phyloP scores from a whole-genome alignment of 2,329 filamentous ascomycete species.

The Penicillium sp. region DNA sequence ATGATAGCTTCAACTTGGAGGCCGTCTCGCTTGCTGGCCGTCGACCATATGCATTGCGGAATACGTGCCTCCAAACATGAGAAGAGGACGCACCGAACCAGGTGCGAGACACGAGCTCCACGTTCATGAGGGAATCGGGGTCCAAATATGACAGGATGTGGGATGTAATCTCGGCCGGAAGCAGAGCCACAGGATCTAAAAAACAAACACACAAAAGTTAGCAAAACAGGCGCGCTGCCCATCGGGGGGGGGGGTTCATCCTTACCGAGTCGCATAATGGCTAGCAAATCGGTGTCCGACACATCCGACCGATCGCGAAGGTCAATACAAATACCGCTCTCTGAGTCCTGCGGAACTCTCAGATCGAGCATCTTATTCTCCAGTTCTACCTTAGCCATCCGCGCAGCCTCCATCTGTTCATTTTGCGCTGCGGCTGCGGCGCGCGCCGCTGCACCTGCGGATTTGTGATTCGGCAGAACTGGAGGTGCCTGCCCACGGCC shows the following conservation, averaged over 20 bases:
- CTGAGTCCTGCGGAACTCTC: slow-evolving; percentile 43
- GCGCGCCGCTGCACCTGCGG: slow-evolving; percentile 47
- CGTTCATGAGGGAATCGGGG: slow-evolving; percentile 54
- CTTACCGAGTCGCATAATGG: slow-evolving; percentile 42
- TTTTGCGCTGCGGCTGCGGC: slow-evolving; percentile 53
- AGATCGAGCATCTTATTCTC: slow-evolving; percentile 34
- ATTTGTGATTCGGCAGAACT: slow-evolving; percentile 41
- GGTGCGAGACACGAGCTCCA: slow-evolving; percentile 56
- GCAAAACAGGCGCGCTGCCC: not conserved
- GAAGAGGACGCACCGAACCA: slow-evolving; percentile 60
- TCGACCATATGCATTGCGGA: slow-evolving; percentile 55
- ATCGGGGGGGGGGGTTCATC: not conserved
- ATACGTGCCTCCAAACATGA: slow-evolving; percentile 64
- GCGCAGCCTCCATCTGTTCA: slow-evolving; percentile 31
- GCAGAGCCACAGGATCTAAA: slow-evolving; percentile 53
- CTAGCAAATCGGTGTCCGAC: slow-evolving; percentile 33
- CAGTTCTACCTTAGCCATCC: slow-evolving; percentile 32
- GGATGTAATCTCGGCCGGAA: slow-evolving; percentile 61
- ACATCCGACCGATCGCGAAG: slow-evolving; percentile 40
- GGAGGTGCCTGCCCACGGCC: slow-evolving; percentile 41
- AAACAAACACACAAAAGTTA: slow-evolving; percentile 11
- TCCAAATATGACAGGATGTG: slow-evolving; percentile 62
- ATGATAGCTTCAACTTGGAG: slow-evolving; percentile 51
- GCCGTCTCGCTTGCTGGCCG: slow-evolving; percentile 38
- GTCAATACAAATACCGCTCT: slow-evolving; percentile 52